Evolutionary conservation across 768 basidiomycete genomes (phyloP).

Genomic region (Boletus sp.): DNA sequence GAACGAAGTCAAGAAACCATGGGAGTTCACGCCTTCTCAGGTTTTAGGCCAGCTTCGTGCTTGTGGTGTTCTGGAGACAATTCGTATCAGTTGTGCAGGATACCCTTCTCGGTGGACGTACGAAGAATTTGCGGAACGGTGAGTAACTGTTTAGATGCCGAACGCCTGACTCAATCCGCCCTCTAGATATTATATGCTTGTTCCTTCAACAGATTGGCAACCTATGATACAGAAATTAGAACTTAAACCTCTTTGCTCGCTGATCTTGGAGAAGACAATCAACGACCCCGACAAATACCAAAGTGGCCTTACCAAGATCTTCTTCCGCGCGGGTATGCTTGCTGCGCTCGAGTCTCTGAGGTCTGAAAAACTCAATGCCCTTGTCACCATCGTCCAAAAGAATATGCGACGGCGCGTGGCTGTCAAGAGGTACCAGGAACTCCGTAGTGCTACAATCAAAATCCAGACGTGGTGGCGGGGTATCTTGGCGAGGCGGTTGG

Average conservation of each 20-base stretch:
- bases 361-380: slow-evolving; percentile 78
- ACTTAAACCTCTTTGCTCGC: slow-evolving; percentile 73
- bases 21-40: slow-evolving; percentile 96
- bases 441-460: slow-evolving; percentile 71
- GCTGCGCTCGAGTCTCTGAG: slow-evolving; percentile 91
- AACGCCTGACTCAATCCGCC: slow-evolving; percentile 18
- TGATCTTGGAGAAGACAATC: slow-evolving; percentile 83
- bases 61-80: slow-evolving; percentile 98
- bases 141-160: slow-evolving; percentile 25
- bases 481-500: slow-evolving; percentile 70
- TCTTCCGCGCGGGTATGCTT: slow-evolving; percentile 99
- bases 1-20: slow-evolving; percentile 92
- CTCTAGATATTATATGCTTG: slow-evolving; percentile 92
- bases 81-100: slow-evolving; percentile 97
- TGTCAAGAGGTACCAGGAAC: slow-evolving; percentile 68
- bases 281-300: slow-evolving; percentile 97
- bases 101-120: slow-evolving; percentile 99
- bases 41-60: slow-evolving; percentile 93
- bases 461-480: slow-evolving; percentile 96
- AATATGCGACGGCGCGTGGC: slow-evolving; percentile 89
- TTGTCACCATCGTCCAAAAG: slow-evolving; percentile 97
- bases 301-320: slow-evolving; percentile 95
- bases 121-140: slow-evolving; percentile 98
- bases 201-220: slow-evolving; percentile 82
- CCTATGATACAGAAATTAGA: slow-evolving; percentile 81